Evolutionary conservation across 495 filamentous ascomycete species (phyloP), one percentile per base, ranked within the genome.

Genomic region (Hyaloscypha finlandica): DNA sequence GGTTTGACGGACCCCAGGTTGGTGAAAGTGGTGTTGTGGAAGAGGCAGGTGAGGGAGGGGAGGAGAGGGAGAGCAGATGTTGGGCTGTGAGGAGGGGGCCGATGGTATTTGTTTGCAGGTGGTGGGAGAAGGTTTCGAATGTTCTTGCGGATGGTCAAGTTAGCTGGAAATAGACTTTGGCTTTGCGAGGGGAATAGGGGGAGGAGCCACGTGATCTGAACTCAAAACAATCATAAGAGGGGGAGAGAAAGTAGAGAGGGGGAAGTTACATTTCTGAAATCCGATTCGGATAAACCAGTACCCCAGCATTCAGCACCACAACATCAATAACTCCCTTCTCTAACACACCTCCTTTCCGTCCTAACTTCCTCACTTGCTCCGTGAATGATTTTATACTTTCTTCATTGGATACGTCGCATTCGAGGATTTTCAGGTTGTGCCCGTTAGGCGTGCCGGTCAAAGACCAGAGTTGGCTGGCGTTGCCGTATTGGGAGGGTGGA

Each of bases 81-180:
- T 86, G 84, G 2, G 83, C 84, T 52, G 77, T 81, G 54, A 85
- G 79, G 58, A 87, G 84, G 8, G 84, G 84, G 0, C 84, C 84
- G 64, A 87, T 83, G 56, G 83, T 81, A 69, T 87, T 87, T 33
- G 84, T 86, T 61, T 83, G 74, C 8, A 87, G 75, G 68, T 86
- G 84, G 64, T 80, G 79, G 19, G 81, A 77, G 67, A 87, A 87
- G 31, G 76, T 75, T 55, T 77, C 76, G 70, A 82, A 86, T 11
- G 57, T 30, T n/a, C 59, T 71, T 20, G 12, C 8, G 22, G 19
- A 30, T 59, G 31, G 1, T 16, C 39, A 37, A 4, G 19, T 32
- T 8, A 59, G 31, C 30, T 59, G 9, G 12, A 4, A 48, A 48
- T 19, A 48, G 42, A 14, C 9, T 12, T 19, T 19, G 11, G 42